These are phyloP conservation scores for Aspergillus diversus DNA, from an alignment of 495 filamentous ascomycete species.

Conservation along the genomic window DNA sequence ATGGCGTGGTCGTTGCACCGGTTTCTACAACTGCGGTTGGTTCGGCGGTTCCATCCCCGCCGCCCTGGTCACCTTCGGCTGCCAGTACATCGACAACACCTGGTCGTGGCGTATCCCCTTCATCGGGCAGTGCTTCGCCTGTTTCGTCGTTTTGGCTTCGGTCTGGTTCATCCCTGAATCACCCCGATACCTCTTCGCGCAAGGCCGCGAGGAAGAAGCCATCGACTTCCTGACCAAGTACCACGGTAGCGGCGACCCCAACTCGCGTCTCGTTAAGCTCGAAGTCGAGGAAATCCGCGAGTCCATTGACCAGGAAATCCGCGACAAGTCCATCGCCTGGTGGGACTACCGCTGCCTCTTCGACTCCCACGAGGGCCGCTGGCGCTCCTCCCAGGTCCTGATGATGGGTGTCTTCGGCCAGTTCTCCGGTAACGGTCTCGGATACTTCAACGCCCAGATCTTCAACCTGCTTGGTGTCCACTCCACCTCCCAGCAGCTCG, in stretches of 20 bases:
- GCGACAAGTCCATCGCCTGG: slow-evolving; percentile 8
- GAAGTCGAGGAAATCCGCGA: slow-evolving; percentile 63
- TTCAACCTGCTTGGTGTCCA: slow-evolving; percentile 45
- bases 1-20: slow-evolving; percentile 63
- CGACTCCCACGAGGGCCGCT: slow-evolving; percentile 59
- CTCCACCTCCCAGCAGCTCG: slow-evolving; percentile 56
- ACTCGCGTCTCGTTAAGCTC: slow-evolving; percentile 57
- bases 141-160: slow-evolving; percentile 53
- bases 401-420: slow-evolving; percentile 65
- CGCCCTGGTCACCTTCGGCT: slow-evolving; percentile 45
- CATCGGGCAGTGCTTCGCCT: slow-evolving; percentile 50
- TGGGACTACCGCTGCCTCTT: slow-evolving; percentile 53
- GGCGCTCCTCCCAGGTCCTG: slow-evolving; percentile 64
- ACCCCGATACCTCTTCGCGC: slow-evolving; percentile 60
- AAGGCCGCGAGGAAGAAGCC: slow-evolving; percentile 57
- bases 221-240: slow-evolving; percentile 58
- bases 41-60: slow-evolving; percentile 59
- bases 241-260: slow-evolving; percentile 59
- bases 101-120: slow-evolving; percentile 62
- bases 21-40: slow-evolving; percentile 67
- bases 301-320: slow-evolving; percentile 35
- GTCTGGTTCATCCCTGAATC: slow-evolving; percentile 66
- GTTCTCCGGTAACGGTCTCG: slow-evolving; percentile 52
- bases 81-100: slow-evolving; percentile 41
- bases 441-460: slow-evolving; percentile 51